Evolutionary conservation across 2,329 filamentous ascomycete genomes (phyloP).

Genomic region (Stachybotrys chartarum): DNA sequence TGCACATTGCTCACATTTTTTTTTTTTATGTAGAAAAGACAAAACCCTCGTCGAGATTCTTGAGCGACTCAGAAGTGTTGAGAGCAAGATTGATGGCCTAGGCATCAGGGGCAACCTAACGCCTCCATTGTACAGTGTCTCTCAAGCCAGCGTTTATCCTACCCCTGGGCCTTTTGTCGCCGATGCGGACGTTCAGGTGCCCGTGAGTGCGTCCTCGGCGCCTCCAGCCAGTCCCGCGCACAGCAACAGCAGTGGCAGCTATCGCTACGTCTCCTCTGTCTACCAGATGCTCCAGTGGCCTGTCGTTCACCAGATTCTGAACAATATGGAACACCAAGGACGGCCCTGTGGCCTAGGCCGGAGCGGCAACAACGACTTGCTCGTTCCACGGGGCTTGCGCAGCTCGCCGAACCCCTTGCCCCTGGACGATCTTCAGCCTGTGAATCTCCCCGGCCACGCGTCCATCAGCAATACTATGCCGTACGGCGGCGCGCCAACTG

Average conservation of each 20-base stretch:
- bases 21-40: conserved; percentile 43
- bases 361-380: conserved; percentile 5
- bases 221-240: conserved; percentile 11
- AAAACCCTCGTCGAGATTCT: conserved; percentile 56
- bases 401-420: conserved; percentile 11
- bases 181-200: conserved; percentile 11
- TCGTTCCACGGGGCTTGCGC: conserved; percentile 12
- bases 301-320: neutral
- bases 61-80: conserved; percentile 45
- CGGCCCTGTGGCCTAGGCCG: neutral
- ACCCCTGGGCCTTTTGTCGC: conserved; percentile 11
- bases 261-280: conserved; percentile 18
- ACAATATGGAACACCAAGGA: neutral
- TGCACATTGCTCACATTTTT: neutral
- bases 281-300: conserved; percentile 17
- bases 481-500: conserved; percentile 7
- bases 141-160: conserved; percentile 12
- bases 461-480: conserved; percentile 13
- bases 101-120: conserved; percentile 14
- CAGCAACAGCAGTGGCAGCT: conserved; percentile 11
- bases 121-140: conserved; percentile 9
- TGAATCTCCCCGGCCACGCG: conserved; percentile 8
- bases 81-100: conserved; percentile 46
- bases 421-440: conserved; percentile 13
- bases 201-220: conserved; percentile 7